Conservation (phyloP, 495 filamentous ascomycete genomes). For the Apodospora peruviana region DNA sequence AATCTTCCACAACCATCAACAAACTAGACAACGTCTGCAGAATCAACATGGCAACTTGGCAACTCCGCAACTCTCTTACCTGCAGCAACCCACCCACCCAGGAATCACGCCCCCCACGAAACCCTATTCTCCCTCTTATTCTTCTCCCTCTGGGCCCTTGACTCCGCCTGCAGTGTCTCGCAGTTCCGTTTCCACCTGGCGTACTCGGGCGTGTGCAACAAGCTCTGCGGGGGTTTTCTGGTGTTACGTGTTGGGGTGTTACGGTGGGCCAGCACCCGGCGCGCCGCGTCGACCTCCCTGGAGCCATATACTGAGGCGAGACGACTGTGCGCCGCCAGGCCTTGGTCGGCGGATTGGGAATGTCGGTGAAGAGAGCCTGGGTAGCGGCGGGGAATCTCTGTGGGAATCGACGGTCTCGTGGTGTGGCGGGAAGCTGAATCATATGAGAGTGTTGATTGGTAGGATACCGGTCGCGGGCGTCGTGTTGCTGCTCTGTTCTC, state of each 20-base stretch:
- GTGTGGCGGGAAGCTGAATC: background rate
- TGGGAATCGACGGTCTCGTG: background rate
- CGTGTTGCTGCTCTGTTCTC: background rate
- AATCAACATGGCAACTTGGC: too few relatives aligned
- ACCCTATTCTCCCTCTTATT: conserved; percentile 1
- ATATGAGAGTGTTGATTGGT: background rate
- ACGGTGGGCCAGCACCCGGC: background rate
- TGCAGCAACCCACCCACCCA: too few relatives aligned
- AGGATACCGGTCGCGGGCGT: background rate
- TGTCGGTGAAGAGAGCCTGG: background rate
- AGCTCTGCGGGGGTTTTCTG: background rate
- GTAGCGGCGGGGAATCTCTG: background rate
- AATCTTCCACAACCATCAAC: too few relatives aligned
- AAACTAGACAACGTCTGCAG: too few relatives aligned
- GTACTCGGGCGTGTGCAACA: conserved; percentile 3
- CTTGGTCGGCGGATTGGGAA: background rate
- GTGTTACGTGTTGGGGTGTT: background rate
- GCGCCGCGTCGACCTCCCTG: background rate
- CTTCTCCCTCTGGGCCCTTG: conserved; percentile 7
- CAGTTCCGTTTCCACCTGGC: background rate
- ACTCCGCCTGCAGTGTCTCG: conserved; percentile 1
- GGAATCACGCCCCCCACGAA: too few relatives aligned
- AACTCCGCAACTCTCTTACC: too few relatives aligned
- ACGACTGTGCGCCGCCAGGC: background rate
- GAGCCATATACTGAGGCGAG: background rate